Base-by-base conservation (phyloP, 139 green algal genomes). In the Volvox africanus region DNA sequence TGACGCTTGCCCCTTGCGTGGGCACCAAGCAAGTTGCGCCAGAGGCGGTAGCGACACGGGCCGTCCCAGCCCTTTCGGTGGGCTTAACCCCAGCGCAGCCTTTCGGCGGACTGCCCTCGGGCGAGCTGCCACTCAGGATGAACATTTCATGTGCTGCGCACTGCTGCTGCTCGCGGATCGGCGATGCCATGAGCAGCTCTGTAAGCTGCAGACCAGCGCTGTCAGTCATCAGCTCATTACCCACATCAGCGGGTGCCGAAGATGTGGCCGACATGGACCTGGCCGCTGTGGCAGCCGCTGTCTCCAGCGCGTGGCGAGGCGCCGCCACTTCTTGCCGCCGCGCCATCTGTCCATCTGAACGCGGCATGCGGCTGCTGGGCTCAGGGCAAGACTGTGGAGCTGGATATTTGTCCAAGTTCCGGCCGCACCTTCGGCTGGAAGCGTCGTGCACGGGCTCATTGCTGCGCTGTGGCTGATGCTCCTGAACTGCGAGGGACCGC, bases 111-210 rank as follows among this genome's bases (percentile, higher is more conserved):
- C 75, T 81, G 75, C 37, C 37, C 78, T 77, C 61, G 18, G 61
- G 30, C n/a, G 82, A 80, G 65, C 33, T 36, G 82, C 65, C 21
- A 36, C 24, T 79, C 30, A 77, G 32, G 61, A 77, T 87, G 20
- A 84, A 84, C 33, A 87, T 61, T 32, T 78, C 61, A 11, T 87
- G 61, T 3, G 30, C 22, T 32, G 61, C 28, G 76, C 76, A 36
- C 16, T 79, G 71, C 71, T 79, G 71, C 33, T 79, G 82, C 33
- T 88, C 65, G 21, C 82, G 82, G 20, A 88, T 88, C 62, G 82
- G 82, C 22, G 82, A 79, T 26, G 82, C 82, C 82, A 88, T 50
- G 14, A 88, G 82, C 65, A 88, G 82, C 62, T 88, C 82, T 2
- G 33, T n/a, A n/a, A 87, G 61, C 24, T 61, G 61, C n/a, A 87